These are phyloP conservation scores for Alnus rubra DNA, from an alignment of 306 rosid genomes.

Conservation along the genomic window DNA sequence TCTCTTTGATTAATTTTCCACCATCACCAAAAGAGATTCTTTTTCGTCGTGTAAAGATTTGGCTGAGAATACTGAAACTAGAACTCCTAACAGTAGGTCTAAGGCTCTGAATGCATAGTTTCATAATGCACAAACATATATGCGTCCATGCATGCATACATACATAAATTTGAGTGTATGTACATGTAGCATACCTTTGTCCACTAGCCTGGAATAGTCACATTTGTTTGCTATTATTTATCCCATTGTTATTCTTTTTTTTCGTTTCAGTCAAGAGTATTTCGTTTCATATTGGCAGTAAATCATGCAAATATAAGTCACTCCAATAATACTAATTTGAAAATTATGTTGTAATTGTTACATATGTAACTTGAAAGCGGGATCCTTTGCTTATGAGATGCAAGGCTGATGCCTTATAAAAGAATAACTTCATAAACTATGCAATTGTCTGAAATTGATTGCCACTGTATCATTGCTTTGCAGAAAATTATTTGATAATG, in stretches of 20 bases:
- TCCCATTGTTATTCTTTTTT: background rate
- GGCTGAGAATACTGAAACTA: background rate
- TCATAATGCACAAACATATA: background rate
- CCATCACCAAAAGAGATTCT: background rate
- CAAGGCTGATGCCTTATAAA: background rate
- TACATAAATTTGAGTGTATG: too few relatives aligned
- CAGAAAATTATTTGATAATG: slow-evolving; percentile 59
- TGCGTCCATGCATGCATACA: background rate
- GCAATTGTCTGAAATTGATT: slow-evolving; percentile 17
- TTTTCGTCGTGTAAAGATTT: background rate
- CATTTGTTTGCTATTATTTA: too few relatives aligned
- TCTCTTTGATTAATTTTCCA: background rate
- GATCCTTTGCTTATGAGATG: background rate
- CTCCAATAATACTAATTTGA: background rate
- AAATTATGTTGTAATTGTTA: background rate
- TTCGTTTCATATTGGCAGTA: background rate
- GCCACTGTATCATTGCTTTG: slow-evolving; percentile 18
- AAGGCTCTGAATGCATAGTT: background rate
- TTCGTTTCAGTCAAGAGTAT: background rate
- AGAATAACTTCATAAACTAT: slow-evolving; percentile 8
- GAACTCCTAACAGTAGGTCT: background rate
- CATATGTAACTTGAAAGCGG: background rate
- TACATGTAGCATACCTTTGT: too few relatives aligned
- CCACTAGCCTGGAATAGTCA: background rate
- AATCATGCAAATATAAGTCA: background rate